Conservation (phyloP, 1,139 yeast species). For the Oligophagozyma castellii region DNA sequence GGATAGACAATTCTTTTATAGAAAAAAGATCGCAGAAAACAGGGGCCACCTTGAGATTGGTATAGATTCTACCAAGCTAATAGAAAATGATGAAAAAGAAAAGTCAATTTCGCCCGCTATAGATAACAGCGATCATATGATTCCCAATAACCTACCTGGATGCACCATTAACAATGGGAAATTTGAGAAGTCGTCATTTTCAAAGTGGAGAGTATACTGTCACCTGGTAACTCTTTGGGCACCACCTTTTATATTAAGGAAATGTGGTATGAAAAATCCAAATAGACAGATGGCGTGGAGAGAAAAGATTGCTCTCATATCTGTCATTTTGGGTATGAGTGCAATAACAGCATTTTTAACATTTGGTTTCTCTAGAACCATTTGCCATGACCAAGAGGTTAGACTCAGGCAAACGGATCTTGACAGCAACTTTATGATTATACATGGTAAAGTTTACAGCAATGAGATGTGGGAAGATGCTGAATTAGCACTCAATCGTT, state of each 20-base stretch:
- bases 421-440: constrained; percentile 47
- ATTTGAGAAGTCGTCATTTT: too few relatives aligned
- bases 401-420: background rate
- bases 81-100: too few relatives aligned
- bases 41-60: too few relatives aligned
- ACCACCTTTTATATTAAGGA: constrained; percentile 56
- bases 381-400: constrained; percentile 38
- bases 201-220: constrained; percentile 77
- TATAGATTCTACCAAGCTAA: too few relatives aligned
- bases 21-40: too few relatives aligned
- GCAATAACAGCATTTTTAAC: constrained; percentile 75
- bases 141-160: too few relatives aligned
- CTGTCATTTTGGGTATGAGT: constrained; percentile 63
- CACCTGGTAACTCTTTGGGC: constrained; percentile 81
- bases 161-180: too few relatives aligned
- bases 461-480: constrained; percentile 65
- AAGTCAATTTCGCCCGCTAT: too few relatives aligned
- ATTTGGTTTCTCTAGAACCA: constrained; percentile 82
- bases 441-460: constrained; percentile 74
- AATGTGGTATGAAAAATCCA: constrained; percentile 65
- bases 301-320: constrained; percentile 77
- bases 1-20: too few relatives aligned
- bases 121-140: too few relatives aligned
- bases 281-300: constrained; percentile 94
- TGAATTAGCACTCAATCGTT: constrained; percentile 59